A percentile compares a stretch with the other conserved stretches of the same genome.
These are phyloP conservation scores for Pseudocercospora pini-densiflorae DNA, from an alignment of 2,329 filamentous ascomycete species.

Conservation along the genomic window DNA sequence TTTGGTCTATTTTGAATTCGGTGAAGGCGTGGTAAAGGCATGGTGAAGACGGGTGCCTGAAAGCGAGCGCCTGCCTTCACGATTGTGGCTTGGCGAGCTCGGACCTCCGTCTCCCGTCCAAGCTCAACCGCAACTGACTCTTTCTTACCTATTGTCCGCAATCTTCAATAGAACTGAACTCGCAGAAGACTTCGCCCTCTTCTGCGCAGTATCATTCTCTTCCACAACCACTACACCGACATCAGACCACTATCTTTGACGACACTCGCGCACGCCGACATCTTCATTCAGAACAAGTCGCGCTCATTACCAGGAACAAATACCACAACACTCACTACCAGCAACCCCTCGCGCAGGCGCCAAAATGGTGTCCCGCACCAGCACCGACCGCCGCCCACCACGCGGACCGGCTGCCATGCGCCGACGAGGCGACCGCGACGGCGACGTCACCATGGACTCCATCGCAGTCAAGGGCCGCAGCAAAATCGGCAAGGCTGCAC, in stretches of 20 bases:
- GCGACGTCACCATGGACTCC: constrained; percentile 64
- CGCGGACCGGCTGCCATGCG: constrained; percentile 10
- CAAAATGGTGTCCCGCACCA: constrained; percentile 19
- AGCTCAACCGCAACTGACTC: not conserved
- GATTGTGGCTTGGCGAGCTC: not conserved
- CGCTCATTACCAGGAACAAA: not conserved
- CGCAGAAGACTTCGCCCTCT: not conserved
- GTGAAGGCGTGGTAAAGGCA: not conserved
- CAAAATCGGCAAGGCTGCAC: constrained; percentile 34
- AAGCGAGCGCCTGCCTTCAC: not conserved
- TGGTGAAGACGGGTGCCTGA: not conserved
- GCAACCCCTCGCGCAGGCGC: constrained; percentile 2
- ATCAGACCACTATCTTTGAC: not conserved
- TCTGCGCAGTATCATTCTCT: not conserved
- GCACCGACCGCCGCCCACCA: constrained; percentile 10
- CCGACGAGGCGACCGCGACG: constrained; percentile 59
- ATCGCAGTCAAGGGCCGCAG: constrained; percentile 42
- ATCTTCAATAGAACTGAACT: too few species aligned
- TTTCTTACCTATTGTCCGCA: too few species aligned
- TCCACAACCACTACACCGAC: not conserved
- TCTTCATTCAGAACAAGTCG: not conserved
- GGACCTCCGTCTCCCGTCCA: not conserved
- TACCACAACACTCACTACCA: not conserved
- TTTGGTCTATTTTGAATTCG: not conserved
- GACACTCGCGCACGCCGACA: not conserved